Conservation (phyloP, 768 basidiomycete species). For the Nevesoporus exiguus region DNA sequence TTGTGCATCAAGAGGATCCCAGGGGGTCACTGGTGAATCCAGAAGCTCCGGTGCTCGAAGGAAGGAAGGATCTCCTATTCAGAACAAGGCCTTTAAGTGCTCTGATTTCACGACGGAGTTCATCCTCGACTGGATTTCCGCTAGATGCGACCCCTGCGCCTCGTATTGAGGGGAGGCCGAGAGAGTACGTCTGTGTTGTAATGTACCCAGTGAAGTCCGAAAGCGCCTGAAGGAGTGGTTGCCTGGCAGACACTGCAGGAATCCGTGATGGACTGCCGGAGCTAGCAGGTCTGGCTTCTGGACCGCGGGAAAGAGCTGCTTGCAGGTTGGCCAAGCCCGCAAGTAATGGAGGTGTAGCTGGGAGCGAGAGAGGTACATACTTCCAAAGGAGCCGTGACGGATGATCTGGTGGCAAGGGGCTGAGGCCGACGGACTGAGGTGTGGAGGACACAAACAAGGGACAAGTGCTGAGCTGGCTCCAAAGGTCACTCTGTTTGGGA, state of each 20-base stretch:
- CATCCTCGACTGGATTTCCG: slow-evolving; percentile 46
- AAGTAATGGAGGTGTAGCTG: slow-evolving; percentile 30
- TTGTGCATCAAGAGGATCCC: neutral
- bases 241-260: slow-evolving; percentile 38
- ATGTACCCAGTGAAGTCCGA: slow-evolving; percentile 78
- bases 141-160: slow-evolving; percentile 11
- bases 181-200: slow-evolving; percentile 63
- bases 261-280: slow-evolving; percentile 3
- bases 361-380: slow-evolving; percentile 32
- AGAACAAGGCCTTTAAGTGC: slow-evolving; percentile 77
- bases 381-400: slow-evolving; percentile 36
- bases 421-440: slow-evolving; percentile 6
- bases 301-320: slow-evolving; percentile 18
- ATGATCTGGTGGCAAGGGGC: slow-evolving; percentile 10
- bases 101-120: slow-evolving; percentile 68
- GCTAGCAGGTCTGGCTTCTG: slow-evolving; percentile 14
- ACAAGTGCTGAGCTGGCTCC: slow-evolving; percentile 52
- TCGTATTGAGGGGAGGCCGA: slow-evolving; percentile 18
- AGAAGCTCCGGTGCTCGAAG: neutral
- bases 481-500: slow-evolving; percentile 44
- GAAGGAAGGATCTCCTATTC: slow-evolving; percentile 51
- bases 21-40: slow-evolving; percentile 7
- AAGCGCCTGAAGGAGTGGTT: slow-evolving; percentile 62
- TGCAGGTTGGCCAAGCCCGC: slow-evolving; percentile 19
- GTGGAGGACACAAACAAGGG: slow-evolving; percentile 47